Evolutionary conservation across 805 yeast species (phyloP).

Genomic region (Grigorovia yakushimaensis): DNA sequence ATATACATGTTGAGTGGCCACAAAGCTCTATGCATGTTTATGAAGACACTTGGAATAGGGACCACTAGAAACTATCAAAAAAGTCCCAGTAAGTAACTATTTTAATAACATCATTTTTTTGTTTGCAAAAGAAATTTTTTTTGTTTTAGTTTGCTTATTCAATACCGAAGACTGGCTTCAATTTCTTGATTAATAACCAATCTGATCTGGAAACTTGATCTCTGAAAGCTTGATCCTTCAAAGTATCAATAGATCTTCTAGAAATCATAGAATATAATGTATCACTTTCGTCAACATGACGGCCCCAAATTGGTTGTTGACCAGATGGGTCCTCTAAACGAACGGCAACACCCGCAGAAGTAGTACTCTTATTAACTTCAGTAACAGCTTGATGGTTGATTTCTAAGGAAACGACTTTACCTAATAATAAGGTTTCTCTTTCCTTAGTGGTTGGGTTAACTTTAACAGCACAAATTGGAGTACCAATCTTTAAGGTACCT

Average conservation of each 20-base stretch:
- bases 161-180: conserved; percentile 83
- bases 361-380: conserved; percentile 84
- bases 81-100: too few species aligned
- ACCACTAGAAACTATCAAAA: too few species aligned
- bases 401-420: conserved; percentile 87
- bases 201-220: conserved; percentile 89
- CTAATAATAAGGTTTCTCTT: conserved; percentile 57
- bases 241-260: conserved; percentile 88
- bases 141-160: conserved; percentile 27
- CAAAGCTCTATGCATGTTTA: too few species aligned
- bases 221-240: conserved; percentile 97
- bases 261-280: conserved; percentile 80
- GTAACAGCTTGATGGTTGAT: conserved; percentile 84
- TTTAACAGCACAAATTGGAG: conserved; percentile 93
- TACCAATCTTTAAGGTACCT: conserved; percentile 82
- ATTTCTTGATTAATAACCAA: conserved; percentile 83
- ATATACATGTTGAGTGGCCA: too few species aligned
- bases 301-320: conserved; percentile 97
- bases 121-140: too few species aligned
- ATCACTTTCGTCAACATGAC: conserved; percentile 94
- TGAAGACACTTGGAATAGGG: too few species aligned
- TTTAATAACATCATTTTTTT: too few species aligned
- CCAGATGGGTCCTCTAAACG: conserved; percentile 87
- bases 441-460: conserved; percentile 77
- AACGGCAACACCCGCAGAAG: conserved; percentile 97